A percentile compares a stretch with the other conserved stretches of the same genome.
Conservation (phyloP, 305 asterid genomes). For the Plantago lanceolata region DNA sequence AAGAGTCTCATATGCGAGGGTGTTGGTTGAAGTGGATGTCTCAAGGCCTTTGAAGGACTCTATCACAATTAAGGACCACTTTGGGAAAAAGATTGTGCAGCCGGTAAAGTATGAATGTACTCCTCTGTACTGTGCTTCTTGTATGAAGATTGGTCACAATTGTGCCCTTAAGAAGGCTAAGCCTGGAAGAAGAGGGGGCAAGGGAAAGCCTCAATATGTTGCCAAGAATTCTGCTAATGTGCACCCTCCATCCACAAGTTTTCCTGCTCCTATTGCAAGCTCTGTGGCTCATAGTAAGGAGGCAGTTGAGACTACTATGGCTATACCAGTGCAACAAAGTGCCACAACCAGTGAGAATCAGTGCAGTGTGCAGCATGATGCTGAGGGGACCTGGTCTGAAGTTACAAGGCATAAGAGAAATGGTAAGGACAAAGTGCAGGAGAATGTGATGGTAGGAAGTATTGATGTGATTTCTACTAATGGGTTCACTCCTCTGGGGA, state of each 20-base stretch:
- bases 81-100: background rate
- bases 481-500: background rate
- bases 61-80: background rate
- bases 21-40: background rate
- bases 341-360: no score
- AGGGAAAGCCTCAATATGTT: background rate
- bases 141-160: background rate
- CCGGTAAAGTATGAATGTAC: background rate
- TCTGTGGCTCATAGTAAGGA: no score
- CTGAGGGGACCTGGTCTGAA: no score
- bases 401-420: no score
- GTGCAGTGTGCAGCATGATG: no score
- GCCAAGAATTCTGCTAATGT: background rate
- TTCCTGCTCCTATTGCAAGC: no score
- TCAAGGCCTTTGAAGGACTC: background rate
- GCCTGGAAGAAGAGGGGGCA: background rate
- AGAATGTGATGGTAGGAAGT: no score
- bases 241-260: no score
- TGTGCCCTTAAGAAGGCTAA: background rate
- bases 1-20: background rate
- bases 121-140: background rate
- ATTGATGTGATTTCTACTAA: no score
- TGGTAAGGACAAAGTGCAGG: no score
- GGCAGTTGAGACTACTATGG: no score
- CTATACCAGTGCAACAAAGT: no score